Percentiles rank a stretch among this genome's conserved stretches.
These are phyloP conservation scores for Notholithocarpus densiflorus DNA, from an alignment of 306 rosid species.

Conservation along the genomic window DNA sequence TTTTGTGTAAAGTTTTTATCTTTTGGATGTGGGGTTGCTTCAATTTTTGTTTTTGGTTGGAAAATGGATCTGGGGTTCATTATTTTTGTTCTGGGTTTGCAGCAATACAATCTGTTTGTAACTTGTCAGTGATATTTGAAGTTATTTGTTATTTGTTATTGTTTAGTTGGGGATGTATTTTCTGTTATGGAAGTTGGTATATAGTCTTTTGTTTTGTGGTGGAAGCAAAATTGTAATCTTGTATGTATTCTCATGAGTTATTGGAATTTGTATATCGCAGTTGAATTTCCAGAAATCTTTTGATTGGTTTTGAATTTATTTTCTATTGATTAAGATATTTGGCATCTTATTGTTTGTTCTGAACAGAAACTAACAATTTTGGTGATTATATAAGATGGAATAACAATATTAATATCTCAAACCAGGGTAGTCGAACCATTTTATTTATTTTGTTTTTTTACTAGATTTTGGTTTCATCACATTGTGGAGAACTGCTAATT, in stretches of 20 bases:
- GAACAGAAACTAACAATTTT: background rate
- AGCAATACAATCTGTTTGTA: background rate
- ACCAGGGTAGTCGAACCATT: background rate
- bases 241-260: background rate
- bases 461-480: background rate
- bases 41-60: slow-evolving; percentile 19
- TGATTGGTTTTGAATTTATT: background rate
- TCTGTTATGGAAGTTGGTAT: background rate
- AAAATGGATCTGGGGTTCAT: slow-evolving; percentile 55
- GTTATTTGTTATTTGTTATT: background rate
- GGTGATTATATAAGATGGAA: background rate
- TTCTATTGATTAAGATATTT: slow-evolving; percentile 5
- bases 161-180: slow-evolving; percentile 7
- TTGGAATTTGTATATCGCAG: background rate
- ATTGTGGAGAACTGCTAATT: background rate
- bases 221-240: background rate
- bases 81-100: slow-evolving; percentile 23
- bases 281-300: background rate
- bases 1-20: slow-evolving; percentile 28
- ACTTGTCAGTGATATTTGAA: background rate
- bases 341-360: background rate
- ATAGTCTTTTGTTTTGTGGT: background rate
- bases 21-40: slow-evolving; percentile 21
- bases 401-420: background rate
- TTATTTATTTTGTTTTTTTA: background rate